Evolutionary conservation across 2,329 filamentous ascomycete genomes (phyloP).

Genomic region (Clonostachys rhizophaga): DNA sequence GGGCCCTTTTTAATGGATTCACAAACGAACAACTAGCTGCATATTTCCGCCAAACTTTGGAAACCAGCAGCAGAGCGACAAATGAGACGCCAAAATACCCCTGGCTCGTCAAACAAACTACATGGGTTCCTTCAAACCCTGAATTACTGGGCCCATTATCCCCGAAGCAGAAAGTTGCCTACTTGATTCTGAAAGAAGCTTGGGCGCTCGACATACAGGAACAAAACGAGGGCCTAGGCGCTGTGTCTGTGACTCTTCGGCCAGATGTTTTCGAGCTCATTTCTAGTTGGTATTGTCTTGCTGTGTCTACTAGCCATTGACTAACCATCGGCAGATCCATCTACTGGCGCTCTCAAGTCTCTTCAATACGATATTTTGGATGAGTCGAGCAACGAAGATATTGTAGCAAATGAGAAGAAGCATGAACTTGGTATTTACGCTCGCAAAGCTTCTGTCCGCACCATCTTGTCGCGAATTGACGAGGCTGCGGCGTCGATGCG

Average conservation of each 20-base stretch:
- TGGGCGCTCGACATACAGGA: conserved; percentile 47
- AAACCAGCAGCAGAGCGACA: conserved; percentile 1
- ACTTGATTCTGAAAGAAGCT: conserved; percentile 38
- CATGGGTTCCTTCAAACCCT: not conserved
- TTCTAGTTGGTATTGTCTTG: conserved; percentile 23
- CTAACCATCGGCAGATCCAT: not conserved
- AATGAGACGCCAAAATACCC: not conserved
- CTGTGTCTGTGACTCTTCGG: conserved; percentile 28
- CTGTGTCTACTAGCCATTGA: too few species aligned
- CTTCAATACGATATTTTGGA: conserved; percentile 22
- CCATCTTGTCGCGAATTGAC: conserved; percentile 28
- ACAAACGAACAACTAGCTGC: conserved; percentile 34
- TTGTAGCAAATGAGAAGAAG: conserved; percentile 11
- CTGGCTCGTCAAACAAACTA: not conserved
- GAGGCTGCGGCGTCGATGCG: conserved; percentile 16
- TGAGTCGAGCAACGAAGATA: conserved; percentile 19
- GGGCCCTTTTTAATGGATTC: conserved; percentile 37
- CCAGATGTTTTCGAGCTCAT: conserved; percentile 37
- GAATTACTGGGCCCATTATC: not conserved
- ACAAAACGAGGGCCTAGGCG: conserved; percentile 34
- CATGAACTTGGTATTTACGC: conserved; percentile 20
- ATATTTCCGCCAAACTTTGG: conserved; percentile 26
- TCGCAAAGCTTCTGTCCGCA: conserved; percentile 17
- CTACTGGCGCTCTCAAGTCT: conserved; percentile 13
- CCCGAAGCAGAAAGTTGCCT: conserved; percentile 32